These are phyloP conservation scores for Curvularia hawaiiensis DNA, from an alignment of 2,329 filamentous ascomycete genomes.

Conservation along the genomic window DNA sequence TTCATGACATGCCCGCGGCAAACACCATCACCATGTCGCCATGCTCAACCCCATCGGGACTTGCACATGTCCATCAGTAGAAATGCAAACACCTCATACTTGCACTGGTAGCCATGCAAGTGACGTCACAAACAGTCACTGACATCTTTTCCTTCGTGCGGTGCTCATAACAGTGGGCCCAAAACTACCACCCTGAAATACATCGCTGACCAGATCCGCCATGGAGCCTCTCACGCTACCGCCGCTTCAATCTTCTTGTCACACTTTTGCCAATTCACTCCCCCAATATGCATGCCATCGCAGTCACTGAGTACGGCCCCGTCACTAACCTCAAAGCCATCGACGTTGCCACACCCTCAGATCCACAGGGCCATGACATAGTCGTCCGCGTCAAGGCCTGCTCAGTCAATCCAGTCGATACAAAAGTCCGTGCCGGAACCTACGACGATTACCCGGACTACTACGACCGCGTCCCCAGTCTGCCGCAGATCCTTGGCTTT, in stretches of 20 bases:
- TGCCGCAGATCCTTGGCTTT: conserved; percentile 13
- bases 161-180: conserved; percentile 4
- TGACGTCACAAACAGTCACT: conserved; percentile 10
- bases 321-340: conserved; percentile 10
- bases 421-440: conserved; percentile 10
- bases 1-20: not conserved
- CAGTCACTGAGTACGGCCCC: conserved; percentile 12
- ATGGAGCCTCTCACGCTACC: not conserved
- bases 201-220: not conserved
- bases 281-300: conserved; percentile 9
- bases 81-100: not conserved
- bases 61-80: not conserved
- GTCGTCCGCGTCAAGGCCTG: conserved; percentile 10
- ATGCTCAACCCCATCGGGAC: not conserved
- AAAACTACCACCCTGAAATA: not conserved
- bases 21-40: not conserved
- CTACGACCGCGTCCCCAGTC: conserved; percentile 5
- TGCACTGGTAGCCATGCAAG: not conserved
- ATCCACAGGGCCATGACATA: conserved; percentile 6
- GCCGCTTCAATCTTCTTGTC: not conserved
- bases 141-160: conserved; percentile 2
- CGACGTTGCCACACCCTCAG: not conserved
- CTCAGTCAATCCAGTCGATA: conserved; percentile 12
- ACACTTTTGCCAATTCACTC: not conserved
- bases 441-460: conserved; percentile 17